phyloP scores from a whole-genome alignment of 495 filamentous ascomycete species.

The Penicillium tannophilum region DNA sequence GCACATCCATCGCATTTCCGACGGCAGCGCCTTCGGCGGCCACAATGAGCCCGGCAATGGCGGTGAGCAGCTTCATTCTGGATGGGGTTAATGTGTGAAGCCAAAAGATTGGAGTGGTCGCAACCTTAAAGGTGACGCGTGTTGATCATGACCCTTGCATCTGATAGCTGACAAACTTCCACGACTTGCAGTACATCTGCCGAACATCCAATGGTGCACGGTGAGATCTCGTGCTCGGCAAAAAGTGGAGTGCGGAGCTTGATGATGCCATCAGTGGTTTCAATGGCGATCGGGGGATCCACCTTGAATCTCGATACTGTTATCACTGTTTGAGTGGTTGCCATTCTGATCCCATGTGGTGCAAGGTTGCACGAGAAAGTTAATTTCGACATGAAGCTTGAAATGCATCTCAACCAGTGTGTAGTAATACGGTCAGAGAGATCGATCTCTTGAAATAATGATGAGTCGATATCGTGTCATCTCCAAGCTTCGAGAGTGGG shows the following conservation, averaged over 20 bases:
- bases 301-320: background rate
- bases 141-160: background rate
- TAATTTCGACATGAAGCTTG: no score
- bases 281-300: conserved; percentile 12
- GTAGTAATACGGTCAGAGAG: no score
- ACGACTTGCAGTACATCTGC: no score
- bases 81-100: background rate
- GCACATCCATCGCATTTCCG: conserved; percentile 3
- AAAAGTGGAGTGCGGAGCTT: background rate
- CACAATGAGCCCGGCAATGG: conserved; percentile 13
- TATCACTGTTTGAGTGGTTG: background rate
- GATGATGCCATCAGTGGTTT: conserved; percentile 29
- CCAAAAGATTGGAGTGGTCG: background rate
- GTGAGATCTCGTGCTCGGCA: background rate
- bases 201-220: no score
- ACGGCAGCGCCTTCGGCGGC: conserved; percentile 14
- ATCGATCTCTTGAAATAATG: no score
- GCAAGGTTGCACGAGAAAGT: no score
- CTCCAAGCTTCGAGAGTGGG: background rate
- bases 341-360: no score
- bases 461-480: background rate
- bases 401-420: no score
- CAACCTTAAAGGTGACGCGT: background rate
- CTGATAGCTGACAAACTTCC: background rate
- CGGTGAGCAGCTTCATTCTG: conserved; percentile 29